Conservation (phyloP, 1,284 basidiomycete species). For the Gymnopus androsaceus region DNA sequence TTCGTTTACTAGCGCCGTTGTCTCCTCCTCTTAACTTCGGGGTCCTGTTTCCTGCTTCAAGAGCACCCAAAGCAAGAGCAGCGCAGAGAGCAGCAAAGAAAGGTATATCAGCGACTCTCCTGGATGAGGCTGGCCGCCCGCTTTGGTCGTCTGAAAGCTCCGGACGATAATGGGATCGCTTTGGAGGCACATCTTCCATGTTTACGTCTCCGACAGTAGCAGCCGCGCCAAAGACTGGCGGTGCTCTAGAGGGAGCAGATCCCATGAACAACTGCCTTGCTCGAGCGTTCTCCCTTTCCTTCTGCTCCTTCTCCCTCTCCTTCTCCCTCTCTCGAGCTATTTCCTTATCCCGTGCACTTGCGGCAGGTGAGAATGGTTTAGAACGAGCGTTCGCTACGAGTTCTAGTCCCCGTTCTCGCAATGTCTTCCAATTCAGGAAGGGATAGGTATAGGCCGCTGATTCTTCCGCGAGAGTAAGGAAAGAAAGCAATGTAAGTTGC, state of each 20-base stretch:
- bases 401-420: conserved; percentile 18
- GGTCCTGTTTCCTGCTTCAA: conserved; percentile 2
- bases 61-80: conserved; percentile 17
- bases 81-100: conserved; percentile 19
- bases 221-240: not conserved
- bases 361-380: not conserved
- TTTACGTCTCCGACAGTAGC: not conserved
- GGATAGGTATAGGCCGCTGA: conserved; percentile 18
- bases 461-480: conserved; percentile 18
- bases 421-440: conserved; percentile 20
- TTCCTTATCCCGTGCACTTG: not conserved
- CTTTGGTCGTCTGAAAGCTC: not conserved
- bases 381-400: conserved; percentile 7
- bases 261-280: conserved; percentile 12
- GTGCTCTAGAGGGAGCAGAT: not conserved
- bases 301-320: conserved; percentile 9
- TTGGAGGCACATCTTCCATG: not conserved
- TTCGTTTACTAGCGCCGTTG: not conserved
- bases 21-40: not conserved
- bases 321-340: conserved; percentile 6
- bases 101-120: conserved; percentile 5
- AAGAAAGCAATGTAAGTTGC: conserved; percentile 5
- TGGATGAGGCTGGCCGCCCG: not conserved
- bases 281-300: conserved; percentile 10
- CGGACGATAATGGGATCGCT: not conserved